Conservation (phyloP, 495 filamentous ascomycete species). For the Letharia columbiana region DNA sequence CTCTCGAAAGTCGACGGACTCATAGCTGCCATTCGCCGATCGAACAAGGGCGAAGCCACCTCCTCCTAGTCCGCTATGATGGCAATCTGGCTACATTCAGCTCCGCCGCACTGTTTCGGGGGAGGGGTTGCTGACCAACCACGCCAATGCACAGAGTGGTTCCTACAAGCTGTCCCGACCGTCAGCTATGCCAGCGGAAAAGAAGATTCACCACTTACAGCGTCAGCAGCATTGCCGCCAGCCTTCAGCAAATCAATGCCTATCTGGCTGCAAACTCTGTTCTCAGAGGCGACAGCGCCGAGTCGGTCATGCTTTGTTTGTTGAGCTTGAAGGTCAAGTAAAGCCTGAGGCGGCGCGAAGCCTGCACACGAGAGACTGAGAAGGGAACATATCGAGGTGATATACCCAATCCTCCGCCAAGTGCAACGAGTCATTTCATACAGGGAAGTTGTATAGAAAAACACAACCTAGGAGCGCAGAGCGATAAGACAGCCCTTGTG, state of each 20-base stretch:
- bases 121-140: constrained; percentile 38
- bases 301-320: constrained; percentile 26
- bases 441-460: background rate
- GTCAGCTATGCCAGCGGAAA: background rate
- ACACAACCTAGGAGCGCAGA: background rate
- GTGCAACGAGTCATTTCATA: background rate
- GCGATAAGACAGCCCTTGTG: background rate
- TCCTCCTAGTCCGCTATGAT: constrained; percentile 79
- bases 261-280: constrained; percentile 61
- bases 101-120: background rate
- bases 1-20: constrained; percentile 75
- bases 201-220: constrained; percentile 32
- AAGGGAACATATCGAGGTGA: background rate
- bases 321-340: background rate
- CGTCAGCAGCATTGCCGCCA: constrained; percentile 72
- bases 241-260: constrained; percentile 61
- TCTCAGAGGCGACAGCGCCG: constrained; percentile 74
- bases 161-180: constrained; percentile 44
- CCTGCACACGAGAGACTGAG: background rate
- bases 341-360: background rate
- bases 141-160: constrained; percentile 68
- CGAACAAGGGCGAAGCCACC: constrained; percentile 70
- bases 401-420: background rate
- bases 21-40: constrained; percentile 47
- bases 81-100: constrained; percentile 31